A percentile compares a stretch with the other conserved stretches of the same genome.
Evolutionary conservation across 2,329 filamentous ascomycete species (phyloP).

Genomic region (Lithohypha guttulata): DNA sequence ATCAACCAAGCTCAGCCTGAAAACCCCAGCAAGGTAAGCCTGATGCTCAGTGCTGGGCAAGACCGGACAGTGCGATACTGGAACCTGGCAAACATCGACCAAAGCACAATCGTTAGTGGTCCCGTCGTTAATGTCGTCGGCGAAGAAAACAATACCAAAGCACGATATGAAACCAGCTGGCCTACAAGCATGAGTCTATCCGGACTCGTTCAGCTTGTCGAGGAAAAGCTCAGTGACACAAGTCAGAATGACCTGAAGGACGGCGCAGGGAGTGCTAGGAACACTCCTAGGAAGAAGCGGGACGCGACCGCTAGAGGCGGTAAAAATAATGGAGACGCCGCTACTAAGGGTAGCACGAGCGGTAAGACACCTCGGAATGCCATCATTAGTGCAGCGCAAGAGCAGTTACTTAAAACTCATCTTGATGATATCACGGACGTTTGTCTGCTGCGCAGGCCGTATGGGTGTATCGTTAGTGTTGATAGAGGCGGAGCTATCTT

Average conservation of each 20-base stretch:
- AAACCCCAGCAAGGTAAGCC: constrained; percentile 55
- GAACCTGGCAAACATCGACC: constrained; percentile 71
- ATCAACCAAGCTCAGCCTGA: constrained; percentile 15
- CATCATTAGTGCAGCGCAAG: constrained; percentile 78
- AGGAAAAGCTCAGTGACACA: constrained; percentile 46
- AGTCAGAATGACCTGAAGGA: constrained; percentile 10
- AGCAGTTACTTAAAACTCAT: constrained; percentile 74
- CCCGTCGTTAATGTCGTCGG: constrained; percentile 29
- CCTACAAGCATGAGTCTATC: constrained; percentile 9
- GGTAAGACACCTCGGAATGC: constrained; percentile 58
- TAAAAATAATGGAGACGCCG: neutral
- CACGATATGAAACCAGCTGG: constrained; percentile 49
- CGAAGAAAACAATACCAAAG: constrained; percentile 40
- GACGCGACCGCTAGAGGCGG: constrained; percentile 10
- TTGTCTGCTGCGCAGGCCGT: constrained; percentile 76
- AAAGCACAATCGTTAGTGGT: constrained; percentile 71
- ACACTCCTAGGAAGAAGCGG: constrained; percentile 23
- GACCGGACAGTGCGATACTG: constrained; percentile 91
- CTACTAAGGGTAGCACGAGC: too few species aligned
- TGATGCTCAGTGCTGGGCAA: constrained; percentile 75
- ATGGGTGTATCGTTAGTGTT: constrained; percentile 83
- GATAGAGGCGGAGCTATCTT: constrained; percentile 85
- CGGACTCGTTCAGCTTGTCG: constrained; percentile 47
- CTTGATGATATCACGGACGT: constrained; percentile 81
- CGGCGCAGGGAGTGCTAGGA: constrained; percentile 16